These are phyloP conservation scores for Phyllosticta paracitricarpa DNA, from an alignment of 2,329 filamentous ascomycete species.

Conservation along the genomic window DNA sequence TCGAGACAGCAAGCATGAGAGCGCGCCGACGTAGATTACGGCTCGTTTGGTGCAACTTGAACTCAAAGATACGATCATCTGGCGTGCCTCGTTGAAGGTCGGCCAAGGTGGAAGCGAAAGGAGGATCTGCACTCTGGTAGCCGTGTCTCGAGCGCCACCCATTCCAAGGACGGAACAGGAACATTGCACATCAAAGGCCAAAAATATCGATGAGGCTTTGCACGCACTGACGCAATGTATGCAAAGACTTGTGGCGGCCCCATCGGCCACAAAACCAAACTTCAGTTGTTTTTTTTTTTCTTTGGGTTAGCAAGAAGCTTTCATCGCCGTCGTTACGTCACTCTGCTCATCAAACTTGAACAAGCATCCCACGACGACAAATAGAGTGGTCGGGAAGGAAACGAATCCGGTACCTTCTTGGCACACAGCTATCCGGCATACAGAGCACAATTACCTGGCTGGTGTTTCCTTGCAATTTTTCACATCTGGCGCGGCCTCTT, in stretches of 20 bases:
- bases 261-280: neutral
- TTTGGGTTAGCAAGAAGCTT: neutral
- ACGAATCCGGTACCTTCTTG: neutral
- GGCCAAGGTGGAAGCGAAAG: neutral
- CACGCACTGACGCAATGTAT: neutral
- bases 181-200: neutral
- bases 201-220: neutral
- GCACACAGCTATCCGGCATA: neutral
- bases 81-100: neutral
- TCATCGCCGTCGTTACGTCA: neutral
- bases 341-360: neutral
- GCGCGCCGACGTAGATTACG: neutral
- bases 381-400: neutral
- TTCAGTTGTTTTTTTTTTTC: neutral
- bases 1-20: neutral
- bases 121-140: neutral
- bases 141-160: neutral
- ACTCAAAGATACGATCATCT: neutral
- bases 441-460: neutral
- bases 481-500: neutral
- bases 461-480: neutral
- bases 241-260: too few relatives aligned
- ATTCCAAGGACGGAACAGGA: neutral
- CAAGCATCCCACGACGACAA: neutral
- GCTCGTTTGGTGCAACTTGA: neutral